Base-by-base conservation (phyloP, 1,284 basidiomycete genomes). In the Trichosporon sp. region DNA sequence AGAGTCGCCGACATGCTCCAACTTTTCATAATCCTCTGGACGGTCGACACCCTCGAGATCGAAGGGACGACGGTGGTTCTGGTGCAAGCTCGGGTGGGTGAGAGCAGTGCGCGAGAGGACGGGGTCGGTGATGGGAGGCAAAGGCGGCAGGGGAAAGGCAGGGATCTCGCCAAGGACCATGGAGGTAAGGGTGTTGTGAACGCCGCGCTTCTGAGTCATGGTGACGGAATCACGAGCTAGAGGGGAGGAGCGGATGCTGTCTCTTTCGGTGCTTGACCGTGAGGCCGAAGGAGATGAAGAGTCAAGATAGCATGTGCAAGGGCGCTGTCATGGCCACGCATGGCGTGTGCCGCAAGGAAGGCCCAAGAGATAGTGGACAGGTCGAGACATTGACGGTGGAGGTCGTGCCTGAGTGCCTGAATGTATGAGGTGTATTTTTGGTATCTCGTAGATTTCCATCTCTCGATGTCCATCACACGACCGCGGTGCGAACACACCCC, bases 1-100 rank as follows among this genome's bases (percentile, higher is more conserved):
- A 14, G 68, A 73, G 69, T 83, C 81, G 1, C 81, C 81, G 16
- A 83, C 77, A 71, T 79, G 79, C 71, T 83, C 80, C 16, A 83
- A 76, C 75, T 83, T 83, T 64, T 83, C 81, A 67, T 83, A 81
- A 70, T 81, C 77, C 21, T 71, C 61, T 0, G 73, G 70, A 31
- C 70, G 70, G 7, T 67, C 70, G 1, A 68, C 38, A 4, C 56
- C 65, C 66, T 73, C 67, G 64, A 76, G 35, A 21, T 74, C 43
- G 26, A 56, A 21, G 16, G 72, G 14, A 19, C 68, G 63, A 32
- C 71, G 73, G 2, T 69, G 66, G 0, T 64, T 12, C 10, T 19
- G 35, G 37, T 68, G 65, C 21, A 35, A 5, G 51, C 75, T 75
- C 1, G 76, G 46, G 67, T 82, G 81, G 46, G 80, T 81, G 31